Evolutionary conservation across 345 rosid genomes (phyloP), one percentile per base, ranked within the genome.

Genomic region (Anastatica hierochuntica): DNA sequence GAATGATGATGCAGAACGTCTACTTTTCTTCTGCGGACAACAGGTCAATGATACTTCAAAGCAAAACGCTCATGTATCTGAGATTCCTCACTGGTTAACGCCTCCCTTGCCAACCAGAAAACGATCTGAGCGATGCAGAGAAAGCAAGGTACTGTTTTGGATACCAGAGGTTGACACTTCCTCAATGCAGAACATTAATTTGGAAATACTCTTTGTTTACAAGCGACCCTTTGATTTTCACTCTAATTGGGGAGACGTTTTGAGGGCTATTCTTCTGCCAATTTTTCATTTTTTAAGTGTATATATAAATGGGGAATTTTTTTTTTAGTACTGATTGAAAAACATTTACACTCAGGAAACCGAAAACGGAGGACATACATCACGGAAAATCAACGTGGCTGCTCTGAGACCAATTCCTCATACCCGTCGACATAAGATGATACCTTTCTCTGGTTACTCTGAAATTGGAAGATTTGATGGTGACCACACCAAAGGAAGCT

Each of bases 331-430:
- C 3, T 3, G 6, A 24, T 7, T 24, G 8, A 18, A 10, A 17
- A 38, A 26, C n/a, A 13, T 3, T 1, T 41, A 34, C 51, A 58
- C 58, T 10, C 14, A 62, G 70, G 78, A 65, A 67, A 71, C 59
- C 41, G 75, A 70, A 73, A 84, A 84, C 49, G 89, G 90, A 57
- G 72, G 76, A 55, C 66, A 43, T 60, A 34, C 68, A 35, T 76
- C 75, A 53, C 71, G 36, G 37, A 92, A 74, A 67, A 42, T 75
- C 30, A 76, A 75, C 52, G 42, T 69, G 49, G 90, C 95, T 68
- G 81, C 95, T 44, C 76, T 94, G 80, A 85, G 87, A 78, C 99
- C 99, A 15, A 80, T 94, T 43, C 99, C 99, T 43, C 95, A 75
- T 64, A 67, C 82, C 17, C 84, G 69, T 38, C 81, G 73, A 43